Evolutionary conservation across 2,329 filamentous ascomycete genomes (phyloP), one percentile per base, ranked within the genome.

Genomic region (Fusarium poae): DNA sequence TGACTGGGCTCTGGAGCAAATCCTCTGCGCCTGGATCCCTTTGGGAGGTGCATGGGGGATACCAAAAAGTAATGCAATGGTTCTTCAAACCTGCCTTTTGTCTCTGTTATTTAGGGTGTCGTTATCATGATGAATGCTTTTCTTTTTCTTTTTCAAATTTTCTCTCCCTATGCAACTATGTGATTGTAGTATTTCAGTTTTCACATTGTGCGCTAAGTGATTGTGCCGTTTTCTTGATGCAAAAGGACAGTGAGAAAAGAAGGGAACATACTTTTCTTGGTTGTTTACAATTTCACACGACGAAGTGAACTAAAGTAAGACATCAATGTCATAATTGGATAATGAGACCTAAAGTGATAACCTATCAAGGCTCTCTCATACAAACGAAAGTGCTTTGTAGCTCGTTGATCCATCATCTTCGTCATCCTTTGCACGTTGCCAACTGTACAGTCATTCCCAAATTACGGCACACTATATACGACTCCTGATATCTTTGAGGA

Each of bases 31-130:
- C 78, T 79, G 65, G 77, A 75, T 78, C 70, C 66, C 72, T 70
- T 60, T 60, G 46, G 61, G 61, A 65, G 72, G 78, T 79, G 79
- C 70, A 74, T 75, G 68, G 66, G 79, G 61, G 75, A 75, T 77
- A 77, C 78, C 75, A 80, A 81, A 58, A 81, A 81, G 79, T 81
- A 81, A 81, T 80, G 79, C 78, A 77, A 79, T 72, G 76, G 75
- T 74, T 74, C 75, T 72, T 73, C 58, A 30, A 72, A 71, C 72
- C 64, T 77, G 74, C 74, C 76, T 73, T 76, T 77, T 74, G 73
- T 74, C 69, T 71, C 70, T 77, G 76, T 63, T 79, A 79, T 77
- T 76, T 78, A 77, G 77, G 62, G 77, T 75, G 75, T 77, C 70
- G 71, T 74, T 77, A 73, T 74, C 65, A 79, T 77, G 73, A 78